phyloP scores from a whole-genome alignment of 805 yeast species.

The Lachancea waltii region DNA sequence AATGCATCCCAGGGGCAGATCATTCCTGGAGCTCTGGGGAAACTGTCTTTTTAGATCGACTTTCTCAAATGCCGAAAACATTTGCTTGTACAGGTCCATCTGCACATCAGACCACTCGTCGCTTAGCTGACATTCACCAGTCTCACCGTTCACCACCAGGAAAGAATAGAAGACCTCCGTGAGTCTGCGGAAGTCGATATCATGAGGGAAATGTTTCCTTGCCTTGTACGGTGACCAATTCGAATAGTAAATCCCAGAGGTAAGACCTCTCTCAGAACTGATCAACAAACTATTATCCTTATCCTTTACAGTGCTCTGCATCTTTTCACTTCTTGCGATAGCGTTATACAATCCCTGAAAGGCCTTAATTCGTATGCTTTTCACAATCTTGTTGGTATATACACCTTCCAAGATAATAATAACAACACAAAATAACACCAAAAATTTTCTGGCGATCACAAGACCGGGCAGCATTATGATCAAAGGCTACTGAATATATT shows the following conservation, averaged over 20 bases:
- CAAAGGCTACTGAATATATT: too few species aligned
- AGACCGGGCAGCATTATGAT: too few species aligned
- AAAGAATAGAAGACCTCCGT: slow-evolving; percentile 80
- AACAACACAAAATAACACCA: slow-evolving; percentile 1
- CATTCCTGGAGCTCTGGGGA: not conserved
- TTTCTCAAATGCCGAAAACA: slow-evolving; percentile 6
- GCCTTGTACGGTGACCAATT: slow-evolving; percentile 65
- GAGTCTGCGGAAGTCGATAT: slow-evolving; percentile 49
- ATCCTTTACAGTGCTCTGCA: slow-evolving; percentile 2
- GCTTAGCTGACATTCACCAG: slow-evolving; percentile 49
- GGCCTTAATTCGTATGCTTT: not conserved
- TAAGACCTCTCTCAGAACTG: slow-evolving; percentile 8
- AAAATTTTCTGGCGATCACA: not conserved
- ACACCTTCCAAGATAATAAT: slow-evolving; percentile 1
- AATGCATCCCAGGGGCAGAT: slow-evolving; percentile 40
- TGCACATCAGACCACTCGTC: slow-evolving; percentile 66
- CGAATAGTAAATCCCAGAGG: slow-evolving; percentile 42
- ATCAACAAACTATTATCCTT: not conserved
- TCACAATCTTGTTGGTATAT: not conserved
- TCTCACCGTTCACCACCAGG: slow-evolving; percentile 45
- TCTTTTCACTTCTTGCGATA: not conserved
- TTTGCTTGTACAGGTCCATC: slow-evolving; percentile 24
- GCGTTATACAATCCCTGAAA: not conserved
- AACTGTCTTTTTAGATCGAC: slow-evolving; percentile 14
- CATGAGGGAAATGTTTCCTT: slow-evolving; percentile 50